Conservation (phyloP, 768 basidiomycete genomes). For the Amylocystis lapponica region DNA sequence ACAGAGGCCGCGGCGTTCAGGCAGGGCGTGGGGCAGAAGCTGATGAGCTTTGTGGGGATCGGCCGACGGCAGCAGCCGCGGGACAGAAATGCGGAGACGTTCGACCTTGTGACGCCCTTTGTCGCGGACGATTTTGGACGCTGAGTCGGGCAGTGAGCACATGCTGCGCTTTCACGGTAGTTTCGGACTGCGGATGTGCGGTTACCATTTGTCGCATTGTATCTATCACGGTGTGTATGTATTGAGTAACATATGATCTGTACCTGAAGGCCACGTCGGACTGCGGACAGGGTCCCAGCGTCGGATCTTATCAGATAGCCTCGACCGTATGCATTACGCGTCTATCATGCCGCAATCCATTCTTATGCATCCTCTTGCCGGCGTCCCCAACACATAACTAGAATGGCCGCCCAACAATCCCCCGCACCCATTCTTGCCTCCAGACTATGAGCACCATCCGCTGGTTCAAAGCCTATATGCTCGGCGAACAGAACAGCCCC, state of each 20-base stretch:
- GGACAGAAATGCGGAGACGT: conserved; percentile 70
- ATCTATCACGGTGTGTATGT: neutral
- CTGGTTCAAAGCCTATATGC: conserved; percentile 20
- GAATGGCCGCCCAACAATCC: too few species aligned
- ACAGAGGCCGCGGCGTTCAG: conserved; percentile 33
- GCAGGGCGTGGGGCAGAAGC: conserved; percentile 42
- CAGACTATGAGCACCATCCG: conserved; percentile 18
- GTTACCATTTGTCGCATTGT: too few species aligned
- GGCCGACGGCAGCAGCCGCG: conserved; percentile 40
- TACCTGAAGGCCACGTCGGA: neutral
- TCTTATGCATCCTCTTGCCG: neutral
- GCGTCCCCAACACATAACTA: too few species aligned
- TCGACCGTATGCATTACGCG: neutral
- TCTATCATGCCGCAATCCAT: neutral
- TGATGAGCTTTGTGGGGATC: conserved; percentile 58
- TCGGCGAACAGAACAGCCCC: conserved; percentile 33
- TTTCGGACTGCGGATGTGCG: too few species aligned
- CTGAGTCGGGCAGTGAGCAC: conserved; percentile 4
- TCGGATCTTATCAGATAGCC: conserved; percentile 7
- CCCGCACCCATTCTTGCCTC: neutral
- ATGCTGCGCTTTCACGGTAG: neutral
- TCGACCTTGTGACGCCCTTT: conserved; percentile 79
- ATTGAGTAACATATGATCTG: neutral
- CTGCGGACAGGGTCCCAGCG: neutral
- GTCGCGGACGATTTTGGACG: conserved; percentile 70